Base-by-base conservation (phyloP, 495 filamentous ascomycete species). In the Extremus antarcticus region DNA sequence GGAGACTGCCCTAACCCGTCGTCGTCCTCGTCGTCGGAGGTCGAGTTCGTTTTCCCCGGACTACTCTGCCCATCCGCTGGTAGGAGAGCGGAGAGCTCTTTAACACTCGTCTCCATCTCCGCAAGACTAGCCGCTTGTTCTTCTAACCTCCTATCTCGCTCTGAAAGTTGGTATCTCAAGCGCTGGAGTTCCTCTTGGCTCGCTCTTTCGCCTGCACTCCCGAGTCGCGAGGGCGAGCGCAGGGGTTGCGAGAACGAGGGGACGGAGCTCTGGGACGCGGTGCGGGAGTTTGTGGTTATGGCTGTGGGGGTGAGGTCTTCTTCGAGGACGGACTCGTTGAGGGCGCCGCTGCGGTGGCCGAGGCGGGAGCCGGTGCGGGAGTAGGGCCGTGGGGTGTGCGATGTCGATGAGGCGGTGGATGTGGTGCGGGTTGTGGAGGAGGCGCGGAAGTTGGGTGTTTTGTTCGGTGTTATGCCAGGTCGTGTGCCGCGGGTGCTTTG, bases 91-190 rank as follows among this genome's bases (percentile, higher is more conserved):
- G 89, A 87, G 29, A 92, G 74, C 62, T 92, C 87, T 2, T 76
- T 75, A 38, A 92, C 71, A 58, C 80, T 86, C 54, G 74, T 78
- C 66, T 92, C 88, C 87, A 92, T 92, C 54, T 98, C 92, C 19
- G 81, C 75, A 35, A 98, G 70, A 16, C 81, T 85, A 2, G 79
- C 70, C 7, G 88, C 81, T 63, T 98, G 92, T 50, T 95, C 91
- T 54, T 85, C 84, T 16, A 98, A 73, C 65, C 95, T 88, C 58
- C 75, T 77, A 63, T 98, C 88, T 21, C 87, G 83, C 48, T 95
- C 89, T 57, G 89, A 78, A 19, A 97, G 76, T 70, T 92, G 79
- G 25, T 71, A 73, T 50, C 71, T 76, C 21, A 90, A 75, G 45
- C 75, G 70, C 61, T 83, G 80, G 8, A 90, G 66, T 15, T 84